phyloP scores from a whole-genome alignment of 441 rosid genomes.

The Aleurites moluccanus region DNA sequence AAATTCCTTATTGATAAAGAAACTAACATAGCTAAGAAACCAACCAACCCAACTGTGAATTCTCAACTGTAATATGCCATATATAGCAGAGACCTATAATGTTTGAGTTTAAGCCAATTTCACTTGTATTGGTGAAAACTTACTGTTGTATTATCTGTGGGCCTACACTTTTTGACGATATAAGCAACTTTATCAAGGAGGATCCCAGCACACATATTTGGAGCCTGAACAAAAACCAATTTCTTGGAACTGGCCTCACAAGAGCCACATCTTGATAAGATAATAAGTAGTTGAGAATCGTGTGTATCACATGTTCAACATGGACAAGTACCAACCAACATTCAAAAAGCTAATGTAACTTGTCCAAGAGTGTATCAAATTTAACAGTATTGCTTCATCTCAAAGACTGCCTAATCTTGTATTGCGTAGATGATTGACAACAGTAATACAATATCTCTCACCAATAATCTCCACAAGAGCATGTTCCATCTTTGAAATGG shows the following conservation, averaged over 20 bases:
- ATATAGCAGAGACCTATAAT: constrained; percentile 47
- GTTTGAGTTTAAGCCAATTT: too few relatives aligned
- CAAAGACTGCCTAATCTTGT: too few relatives aligned
- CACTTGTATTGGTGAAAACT: not conserved
- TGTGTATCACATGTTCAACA: not conserved
- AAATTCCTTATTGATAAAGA: not conserved
- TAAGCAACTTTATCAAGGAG: not conserved
- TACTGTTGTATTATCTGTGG: not conserved
- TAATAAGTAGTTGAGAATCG: not conserved
- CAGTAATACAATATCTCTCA: not conserved
- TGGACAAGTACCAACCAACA: not conserved
- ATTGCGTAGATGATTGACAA: too few relatives aligned
- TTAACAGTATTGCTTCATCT: too few relatives aligned
- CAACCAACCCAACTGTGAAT: not conserved
- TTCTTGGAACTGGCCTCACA: not conserved
- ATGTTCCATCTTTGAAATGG: constrained; percentile 56
- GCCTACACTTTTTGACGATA: not conserved
- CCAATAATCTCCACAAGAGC: constrained; percentile 76
- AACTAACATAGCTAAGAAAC: not conserved
- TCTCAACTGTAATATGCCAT: not conserved
- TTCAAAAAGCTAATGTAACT: not conserved
- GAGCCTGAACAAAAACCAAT: not conserved
- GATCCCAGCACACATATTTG: not conserved
- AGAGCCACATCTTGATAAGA: not conserved
- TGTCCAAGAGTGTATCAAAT: not conserved